phyloP scores from a whole-genome alignment of 2,329 filamentous ascomycete species.

The Diplocarpon rosae region DNA sequence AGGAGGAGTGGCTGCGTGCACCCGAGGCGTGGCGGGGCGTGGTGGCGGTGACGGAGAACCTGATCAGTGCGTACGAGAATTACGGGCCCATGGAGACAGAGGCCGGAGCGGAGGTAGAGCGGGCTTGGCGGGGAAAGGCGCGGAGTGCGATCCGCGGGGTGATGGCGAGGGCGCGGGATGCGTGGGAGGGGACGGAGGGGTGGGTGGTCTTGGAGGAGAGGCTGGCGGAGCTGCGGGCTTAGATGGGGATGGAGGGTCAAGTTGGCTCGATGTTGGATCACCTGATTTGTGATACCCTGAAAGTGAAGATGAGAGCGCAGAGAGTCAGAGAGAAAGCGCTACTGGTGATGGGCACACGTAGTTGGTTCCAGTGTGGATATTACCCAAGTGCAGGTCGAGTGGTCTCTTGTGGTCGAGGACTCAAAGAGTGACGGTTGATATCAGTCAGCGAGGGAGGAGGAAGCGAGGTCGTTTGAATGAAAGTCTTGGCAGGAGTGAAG shows the following conservation, averaged over 20 bases:
- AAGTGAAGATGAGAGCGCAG: too few relatives aligned
- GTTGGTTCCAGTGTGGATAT: too few relatives aligned
- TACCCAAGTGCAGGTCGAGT: too few relatives aligned
- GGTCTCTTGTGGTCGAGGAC: too few relatives aligned
- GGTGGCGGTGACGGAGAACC: constrained; percentile 57
- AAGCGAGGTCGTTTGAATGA: too few relatives aligned
- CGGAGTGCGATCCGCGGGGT: constrained; percentile 75
- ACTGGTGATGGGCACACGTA: too few relatives aligned
- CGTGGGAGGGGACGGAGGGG: constrained; percentile 66
- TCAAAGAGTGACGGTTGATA: too few relatives aligned
- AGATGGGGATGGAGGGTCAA: background rate
- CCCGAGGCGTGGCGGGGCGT: constrained; percentile 47
- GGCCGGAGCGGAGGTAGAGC: constrained; percentile 51
- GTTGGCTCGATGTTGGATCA: too few relatives aligned
- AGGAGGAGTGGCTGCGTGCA: constrained; percentile 29
- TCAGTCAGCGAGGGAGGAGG: too few relatives aligned
- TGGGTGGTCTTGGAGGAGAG: constrained; percentile 51
- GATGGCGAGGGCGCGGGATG: constrained; percentile 68
- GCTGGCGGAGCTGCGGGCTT: constrained; percentile 41
- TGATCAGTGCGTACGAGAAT: constrained; percentile 76
- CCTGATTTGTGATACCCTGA: too few relatives aligned
- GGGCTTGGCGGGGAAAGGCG: constrained; percentile 81
- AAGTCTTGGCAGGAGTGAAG: too few relatives aligned
- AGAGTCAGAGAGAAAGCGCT: too few relatives aligned
- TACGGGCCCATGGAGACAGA: constrained; percentile 53